These are phyloP conservation scores for Xylariaceae sp. DNA, from an alignment of 2,329 filamentous ascomycete genomes.

Conservation along the genomic window DNA sequence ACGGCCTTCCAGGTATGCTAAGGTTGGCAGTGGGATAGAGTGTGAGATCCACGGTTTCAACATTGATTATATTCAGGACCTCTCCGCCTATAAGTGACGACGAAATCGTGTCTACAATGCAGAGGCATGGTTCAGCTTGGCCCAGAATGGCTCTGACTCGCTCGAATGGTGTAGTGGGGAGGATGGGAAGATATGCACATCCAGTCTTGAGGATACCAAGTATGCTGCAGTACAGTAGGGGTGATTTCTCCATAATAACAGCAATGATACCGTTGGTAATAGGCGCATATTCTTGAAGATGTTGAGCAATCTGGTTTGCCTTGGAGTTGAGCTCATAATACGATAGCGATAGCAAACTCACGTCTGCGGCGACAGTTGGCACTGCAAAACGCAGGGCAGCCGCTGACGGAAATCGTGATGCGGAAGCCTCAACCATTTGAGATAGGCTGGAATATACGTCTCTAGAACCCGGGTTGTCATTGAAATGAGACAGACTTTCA, in stretches of 20 bases:
- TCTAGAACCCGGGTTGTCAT: slow-evolving; percentile 34
- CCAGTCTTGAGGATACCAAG: slow-evolving; percentile 70
- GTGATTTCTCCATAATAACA: slow-evolving; percentile 72
- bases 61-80: slow-evolving; percentile 29
- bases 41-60: slow-evolving; percentile 30
- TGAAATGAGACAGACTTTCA: slow-evolving; percentile 44
- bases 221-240: slow-evolving; percentile 66
- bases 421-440: slow-evolving; percentile 49
- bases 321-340: slow-evolving; percentile 59
- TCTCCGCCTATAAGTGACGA: slow-evolving; percentile 13
- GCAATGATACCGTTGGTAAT: slow-evolving; percentile 56
- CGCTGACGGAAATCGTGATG: slow-evolving; percentile 42
- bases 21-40: slow-evolving; percentile 35
- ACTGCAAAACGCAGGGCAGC: slow-evolving; percentile 61
- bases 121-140: slow-evolving; percentile 49
- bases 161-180: slow-evolving; percentile 62
- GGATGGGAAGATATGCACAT: slow-evolving; percentile 72
- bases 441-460: slow-evolving; percentile 41
- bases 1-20: slow-evolving; percentile 35
- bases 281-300: slow-evolving; percentile 45
- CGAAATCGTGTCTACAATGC: slow-evolving; percentile 37
- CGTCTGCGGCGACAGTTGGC: slow-evolving; percentile 36
- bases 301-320: slow-evolving; percentile 59
- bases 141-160: slow-evolving; percentile 56
- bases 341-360: slow-evolving; percentile 44